These are phyloP conservation scores for Saccharomycopsis sp. DNA, from an alignment of 805 yeast species.

Conservation along the genomic window DNA sequence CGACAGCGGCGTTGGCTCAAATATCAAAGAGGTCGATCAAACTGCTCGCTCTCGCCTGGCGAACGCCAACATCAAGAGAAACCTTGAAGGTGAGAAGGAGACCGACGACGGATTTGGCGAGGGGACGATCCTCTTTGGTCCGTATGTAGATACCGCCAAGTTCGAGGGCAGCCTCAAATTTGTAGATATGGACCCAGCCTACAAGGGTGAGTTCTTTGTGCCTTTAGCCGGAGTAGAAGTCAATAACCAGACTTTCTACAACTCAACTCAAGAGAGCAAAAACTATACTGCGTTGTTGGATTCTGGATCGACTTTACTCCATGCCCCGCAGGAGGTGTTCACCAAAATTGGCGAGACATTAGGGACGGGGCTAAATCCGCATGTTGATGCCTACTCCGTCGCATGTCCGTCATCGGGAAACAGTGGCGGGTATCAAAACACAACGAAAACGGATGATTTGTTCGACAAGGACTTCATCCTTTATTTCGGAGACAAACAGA, in stretches of 20 bases:
- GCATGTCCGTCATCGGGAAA: neutral
- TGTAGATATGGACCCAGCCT: neutral
- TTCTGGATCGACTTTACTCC: slow-evolving; percentile 46
- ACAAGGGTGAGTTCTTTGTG: neutral
- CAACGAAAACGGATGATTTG: slow-evolving; percentile 31
- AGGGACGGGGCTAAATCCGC: slow-evolving; percentile 25
- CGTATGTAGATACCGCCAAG: neutral
- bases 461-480: slow-evolving; percentile 36
- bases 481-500: slow-evolving; percentile 34
- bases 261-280: neutral
- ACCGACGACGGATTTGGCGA: neutral
- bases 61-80: neutral
- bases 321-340: slow-evolving; percentile 34
- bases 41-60: neutral
- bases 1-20: slow-evolving; percentile 31
- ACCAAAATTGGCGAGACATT: slow-evolving; percentile 9
- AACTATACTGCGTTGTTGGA: slow-evolving; percentile 40
- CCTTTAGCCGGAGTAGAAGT: neutral
- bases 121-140: neutral
- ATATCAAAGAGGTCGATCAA: slow-evolving; percentile 17
- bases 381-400: neutral
- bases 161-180: neutral
- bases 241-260: neutral
- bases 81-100: neutral
- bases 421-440: slow-evolving; percentile 21